Conservation (phyloP, 331 rosid genomes). For the Prunus yedoensis region DNA sequence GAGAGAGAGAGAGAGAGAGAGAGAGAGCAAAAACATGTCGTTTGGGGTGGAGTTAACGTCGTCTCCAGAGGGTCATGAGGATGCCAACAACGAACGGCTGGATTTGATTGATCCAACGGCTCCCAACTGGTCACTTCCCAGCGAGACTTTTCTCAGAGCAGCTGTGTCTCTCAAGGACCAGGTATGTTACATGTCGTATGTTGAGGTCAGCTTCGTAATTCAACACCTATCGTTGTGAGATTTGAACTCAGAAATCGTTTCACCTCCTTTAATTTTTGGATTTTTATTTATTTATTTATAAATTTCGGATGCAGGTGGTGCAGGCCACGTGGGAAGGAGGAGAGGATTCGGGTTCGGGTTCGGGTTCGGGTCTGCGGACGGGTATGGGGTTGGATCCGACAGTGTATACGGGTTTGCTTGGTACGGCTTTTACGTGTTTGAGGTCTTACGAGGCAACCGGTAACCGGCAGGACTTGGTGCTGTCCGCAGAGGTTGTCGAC, state of each 20-base stretch:
- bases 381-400: slow-evolving; percentile 57
- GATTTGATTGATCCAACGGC: slow-evolving; percentile 43
- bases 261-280: background rate
- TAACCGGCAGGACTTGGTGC: slow-evolving; percentile 44
- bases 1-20: background rate
- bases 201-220: no score
- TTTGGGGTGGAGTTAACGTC: slow-evolving; percentile 30
- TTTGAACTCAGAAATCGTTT: background rate
- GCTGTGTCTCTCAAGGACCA: slow-evolving; percentile 77
- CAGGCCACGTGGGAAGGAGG: slow-evolving; percentile 52
- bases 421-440: slow-evolving; percentile 78
- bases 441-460: slow-evolving; percentile 70
- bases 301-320: slow-evolving; percentile 48
- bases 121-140: slow-evolving; percentile 35
- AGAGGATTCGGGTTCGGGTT: background rate
- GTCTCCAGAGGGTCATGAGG: slow-evolving; percentile 38
- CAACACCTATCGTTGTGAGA: no score
- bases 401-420: slow-evolving; percentile 68
- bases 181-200: slow-evolving; percentile 28
- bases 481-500: slow-evolving; percentile 61
- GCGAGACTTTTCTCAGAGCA: slow-evolving; percentile 46
- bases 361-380: slow-evolving; percentile 7
- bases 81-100: slow-evolving; percentile 38
- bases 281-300: background rate
- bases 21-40: slow-evolving; percentile 30